phyloP scores from a whole-genome alignment of 306 rosid genomes.

The Quercus rubra region DNA sequence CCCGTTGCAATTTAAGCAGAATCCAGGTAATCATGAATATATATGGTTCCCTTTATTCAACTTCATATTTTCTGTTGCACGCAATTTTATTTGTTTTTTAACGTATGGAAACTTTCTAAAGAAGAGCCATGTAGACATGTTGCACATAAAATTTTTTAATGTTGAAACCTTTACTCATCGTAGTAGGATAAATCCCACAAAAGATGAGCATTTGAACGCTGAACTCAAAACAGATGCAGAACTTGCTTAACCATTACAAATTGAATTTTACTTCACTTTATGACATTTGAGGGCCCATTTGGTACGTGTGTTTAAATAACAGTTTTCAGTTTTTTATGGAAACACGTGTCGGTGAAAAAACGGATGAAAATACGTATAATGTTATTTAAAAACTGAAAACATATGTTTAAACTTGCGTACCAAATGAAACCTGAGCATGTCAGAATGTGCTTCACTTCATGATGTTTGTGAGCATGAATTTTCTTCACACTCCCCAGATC shows the following conservation, averaged over 20 bases:
- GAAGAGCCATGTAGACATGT: too few species aligned
- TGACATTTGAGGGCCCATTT: background rate
- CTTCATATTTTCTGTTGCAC: background rate
- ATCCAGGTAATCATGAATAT: conserved; percentile 13
- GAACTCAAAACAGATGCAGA: background rate
- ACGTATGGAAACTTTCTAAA: too few species aligned
- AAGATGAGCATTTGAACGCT: background rate
- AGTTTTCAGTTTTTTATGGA: too few species aligned
- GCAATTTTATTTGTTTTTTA: too few species aligned
- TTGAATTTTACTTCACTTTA: too few species aligned
- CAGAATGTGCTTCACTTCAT: background rate
- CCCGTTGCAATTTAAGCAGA: background rate
- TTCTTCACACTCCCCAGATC: too few species aligned
- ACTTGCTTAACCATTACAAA: background rate
- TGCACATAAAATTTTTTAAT: background rate
- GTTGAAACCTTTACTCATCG: background rate
- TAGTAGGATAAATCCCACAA: background rate
- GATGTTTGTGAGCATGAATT: background rate
- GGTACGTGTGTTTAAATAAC: too few species aligned
- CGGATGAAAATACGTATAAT: rapidly evolving
- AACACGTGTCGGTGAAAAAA: too few species aligned
- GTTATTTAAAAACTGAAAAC: too few species aligned
- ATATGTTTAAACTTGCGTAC: too few species aligned
- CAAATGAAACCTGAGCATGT: background rate
- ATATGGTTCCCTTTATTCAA: background rate